Evolutionary conservation across 148 eudicot genomes (phyloP), one percentile per base, ranked within the genome.

Genomic region (Gaultheria prostrata): DNA sequence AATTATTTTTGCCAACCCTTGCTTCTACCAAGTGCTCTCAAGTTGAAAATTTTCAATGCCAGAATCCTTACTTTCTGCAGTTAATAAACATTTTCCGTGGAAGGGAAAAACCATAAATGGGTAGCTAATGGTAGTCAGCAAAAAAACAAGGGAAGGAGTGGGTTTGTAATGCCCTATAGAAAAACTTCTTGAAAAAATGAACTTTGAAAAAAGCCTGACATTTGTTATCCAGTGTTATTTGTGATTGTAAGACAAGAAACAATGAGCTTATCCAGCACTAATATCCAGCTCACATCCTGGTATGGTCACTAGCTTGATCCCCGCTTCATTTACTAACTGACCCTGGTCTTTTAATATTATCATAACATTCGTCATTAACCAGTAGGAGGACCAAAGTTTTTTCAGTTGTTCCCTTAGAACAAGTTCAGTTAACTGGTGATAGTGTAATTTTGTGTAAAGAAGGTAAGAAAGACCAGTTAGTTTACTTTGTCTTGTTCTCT

Each of bases 21-120:
- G 88, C 86, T 86, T 88, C 51, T 87, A 61, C 32, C 39, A 46
- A 84, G 86, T 67, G 63, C 87, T 84, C 80, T 93, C 90, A 33
- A 73, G 83, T 59, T 83, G 84, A 85, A 93, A 89, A 77, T 78
- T 84, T 82, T 82, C 84, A 43, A 87, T 87, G 9, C 69, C 76
- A 48, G 67, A 54, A 79, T 85, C 83, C 81, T 79, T 90, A 56
- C 85, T 92, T 74, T 87, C 85, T 59, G 86, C 82, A 84, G 84
- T 49, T 80, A 79, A 61, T 21, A 61, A n/a, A 61, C 28, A 8
- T 61, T 61, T 11, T 8, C 67, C 26, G 1, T 21, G 28, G 28
- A 61, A 61, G 4, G 28, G 67, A 3, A 59, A 21, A 21, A 59
- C 65, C 28, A 10, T 21, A 21, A 20, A 59, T 59, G 28, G n/a